Evolutionary conservation across 2,329 filamentous ascomycete genomes (phyloP).

Genomic region (Colletotrichum costaricense): DNA sequence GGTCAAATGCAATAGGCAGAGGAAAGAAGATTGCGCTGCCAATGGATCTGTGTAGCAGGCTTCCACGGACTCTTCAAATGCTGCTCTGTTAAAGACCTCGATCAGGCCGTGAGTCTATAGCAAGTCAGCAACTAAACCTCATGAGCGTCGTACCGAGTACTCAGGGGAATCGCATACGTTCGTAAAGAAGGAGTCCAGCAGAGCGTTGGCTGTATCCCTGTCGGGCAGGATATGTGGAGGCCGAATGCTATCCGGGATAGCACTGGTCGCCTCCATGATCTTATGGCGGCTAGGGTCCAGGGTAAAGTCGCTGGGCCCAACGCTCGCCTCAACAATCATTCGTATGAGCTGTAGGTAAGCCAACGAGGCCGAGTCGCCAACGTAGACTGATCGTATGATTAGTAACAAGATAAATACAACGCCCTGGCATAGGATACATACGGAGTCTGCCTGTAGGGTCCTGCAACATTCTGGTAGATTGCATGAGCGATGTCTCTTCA

Average conservation of each 20-base stretch:
- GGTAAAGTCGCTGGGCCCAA: conserved; percentile 68
- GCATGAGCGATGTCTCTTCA: conserved; percentile 67
- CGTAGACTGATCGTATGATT: conserved; percentile 57
- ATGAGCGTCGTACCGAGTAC: not conserved
- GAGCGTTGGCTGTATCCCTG: conserved; percentile 61
- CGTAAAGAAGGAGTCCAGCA: conserved; percentile 70
- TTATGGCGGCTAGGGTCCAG: conserved; percentile 66
- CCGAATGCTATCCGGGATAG: conserved; percentile 56
- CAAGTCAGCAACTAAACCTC: not conserved
- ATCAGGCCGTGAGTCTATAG: conserved; percentile 68
- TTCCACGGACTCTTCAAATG: conserved; percentile 61
- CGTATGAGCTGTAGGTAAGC: conserved; percentile 71
- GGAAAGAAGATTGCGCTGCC: conserved; percentile 58
- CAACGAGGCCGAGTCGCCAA: conserved; percentile 72
- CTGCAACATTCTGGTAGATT: conserved; percentile 68
- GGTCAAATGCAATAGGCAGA: conserved; percentile 71
- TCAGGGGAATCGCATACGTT: conserved; percentile 56
- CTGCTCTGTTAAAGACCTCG: conserved; percentile 66
- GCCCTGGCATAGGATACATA: conserved; percentile 46
- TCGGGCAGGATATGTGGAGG: conserved; percentile 67
- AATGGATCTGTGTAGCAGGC: conserved; percentile 66
- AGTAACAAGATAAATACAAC: not conserved
- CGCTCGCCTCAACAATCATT: conserved; percentile 66
- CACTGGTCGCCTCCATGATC: conserved; percentile 65
- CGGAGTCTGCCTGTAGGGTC: conserved; percentile 67